Percentiles rank a stretch among this genome's conserved stretches.
Evolutionary conservation across 2,329 filamentous ascomycete species (phyloP).

Genomic region (Exophiala mesophila): DNA sequence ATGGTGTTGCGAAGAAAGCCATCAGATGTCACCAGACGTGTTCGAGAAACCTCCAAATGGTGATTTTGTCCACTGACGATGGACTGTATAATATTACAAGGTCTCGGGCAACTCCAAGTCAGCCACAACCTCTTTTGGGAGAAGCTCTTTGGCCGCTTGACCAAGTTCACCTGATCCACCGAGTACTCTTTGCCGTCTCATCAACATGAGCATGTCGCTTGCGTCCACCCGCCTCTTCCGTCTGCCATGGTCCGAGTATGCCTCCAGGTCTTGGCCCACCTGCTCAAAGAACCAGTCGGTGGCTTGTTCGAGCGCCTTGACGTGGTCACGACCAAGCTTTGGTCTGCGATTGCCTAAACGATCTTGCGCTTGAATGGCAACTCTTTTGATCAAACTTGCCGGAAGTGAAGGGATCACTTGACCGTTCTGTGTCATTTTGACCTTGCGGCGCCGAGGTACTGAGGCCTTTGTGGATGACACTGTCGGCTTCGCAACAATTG

Average conservation of each 20-base stretch:
- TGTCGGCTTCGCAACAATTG: not conserved
- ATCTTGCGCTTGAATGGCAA: constrained; percentile 32
- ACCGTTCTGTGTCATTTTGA: constrained; percentile 62
- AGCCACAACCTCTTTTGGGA: constrained; percentile 77
- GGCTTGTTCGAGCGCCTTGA: constrained; percentile 70
- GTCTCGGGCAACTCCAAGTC: constrained; percentile 64
- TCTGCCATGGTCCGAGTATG: constrained; percentile 75
- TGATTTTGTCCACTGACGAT: too few species aligned
- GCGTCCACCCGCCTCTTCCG: constrained; percentile 76
- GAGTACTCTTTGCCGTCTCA: constrained; percentile 54
- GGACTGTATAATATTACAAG: constrained; percentile 4
- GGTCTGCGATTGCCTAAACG: constrained; percentile 64
- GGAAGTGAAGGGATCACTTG: constrained; percentile 73
- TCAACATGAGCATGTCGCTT: constrained; percentile 72
- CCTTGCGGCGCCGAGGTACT: constrained; percentile 26
- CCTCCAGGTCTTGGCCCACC: constrained; percentile 69
- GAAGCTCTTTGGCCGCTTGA: constrained; percentile 68
- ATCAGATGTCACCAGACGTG: constrained; percentile 64
- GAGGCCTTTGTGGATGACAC: constrained; percentile 1
- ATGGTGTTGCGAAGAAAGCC: constrained; percentile 88
- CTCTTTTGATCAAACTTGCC: constrained; percentile 63
- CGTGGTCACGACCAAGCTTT: constrained; percentile 67
- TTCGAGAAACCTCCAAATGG: constrained; percentile 73
- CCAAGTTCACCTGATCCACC: constrained; percentile 20
- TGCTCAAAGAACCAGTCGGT: constrained; percentile 93